These are phyloP conservation scores for Agroathelia rolfsii DNA, from an alignment of 1,284 basidiomycete species.

Conservation along the genomic window DNA sequence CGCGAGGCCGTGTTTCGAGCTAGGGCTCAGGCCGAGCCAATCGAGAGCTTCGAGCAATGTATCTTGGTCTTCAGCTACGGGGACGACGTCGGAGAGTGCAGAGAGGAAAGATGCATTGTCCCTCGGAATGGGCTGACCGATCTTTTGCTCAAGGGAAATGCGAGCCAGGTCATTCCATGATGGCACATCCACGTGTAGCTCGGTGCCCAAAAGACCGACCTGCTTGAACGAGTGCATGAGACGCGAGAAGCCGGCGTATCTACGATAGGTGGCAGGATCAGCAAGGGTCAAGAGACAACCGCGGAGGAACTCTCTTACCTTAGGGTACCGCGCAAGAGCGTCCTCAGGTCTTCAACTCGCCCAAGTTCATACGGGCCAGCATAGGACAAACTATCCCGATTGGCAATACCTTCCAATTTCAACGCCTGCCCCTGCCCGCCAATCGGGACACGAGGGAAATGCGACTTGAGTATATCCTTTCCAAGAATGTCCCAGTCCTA, in stretches of 20 bases:
- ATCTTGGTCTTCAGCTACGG: constrained; percentile 20
- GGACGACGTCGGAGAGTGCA: constrained; percentile 32
- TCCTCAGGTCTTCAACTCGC: constrained; percentile 38
- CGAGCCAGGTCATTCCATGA: constrained; percentile 38
- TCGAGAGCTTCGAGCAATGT: constrained; percentile 42
- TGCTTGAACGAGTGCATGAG: constrained; percentile 69
- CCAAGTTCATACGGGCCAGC: constrained; percentile 63
- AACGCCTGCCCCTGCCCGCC: constrained; percentile 61
- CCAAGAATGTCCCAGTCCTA: constrained; percentile 47
- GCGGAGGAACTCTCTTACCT: constrained; percentile 32
- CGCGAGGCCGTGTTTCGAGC: constrained; percentile 13
- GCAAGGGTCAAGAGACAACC: neutral
- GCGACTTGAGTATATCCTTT: constrained; percentile 41
- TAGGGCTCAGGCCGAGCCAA: constrained; percentile 44
- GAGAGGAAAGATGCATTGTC: constrained; percentile 25
- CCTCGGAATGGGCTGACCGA: constrained; percentile 19
- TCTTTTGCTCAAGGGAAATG: constrained; percentile 22
- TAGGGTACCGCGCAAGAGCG: constrained; percentile 80
- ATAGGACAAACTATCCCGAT: constrained; percentile 80
- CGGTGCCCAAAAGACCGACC: constrained; percentile 61
- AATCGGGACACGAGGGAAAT: constrained; percentile 61
- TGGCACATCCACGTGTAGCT: constrained; percentile 26
- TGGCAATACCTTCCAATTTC: constrained; percentile 80
- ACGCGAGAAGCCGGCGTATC: constrained; percentile 80
- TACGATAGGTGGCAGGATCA: constrained; percentile 17